Evolutionary conservation across 768 basidiomycete species (phyloP).

Genomic region (Trichaptum fuscoviolaceum): DNA sequence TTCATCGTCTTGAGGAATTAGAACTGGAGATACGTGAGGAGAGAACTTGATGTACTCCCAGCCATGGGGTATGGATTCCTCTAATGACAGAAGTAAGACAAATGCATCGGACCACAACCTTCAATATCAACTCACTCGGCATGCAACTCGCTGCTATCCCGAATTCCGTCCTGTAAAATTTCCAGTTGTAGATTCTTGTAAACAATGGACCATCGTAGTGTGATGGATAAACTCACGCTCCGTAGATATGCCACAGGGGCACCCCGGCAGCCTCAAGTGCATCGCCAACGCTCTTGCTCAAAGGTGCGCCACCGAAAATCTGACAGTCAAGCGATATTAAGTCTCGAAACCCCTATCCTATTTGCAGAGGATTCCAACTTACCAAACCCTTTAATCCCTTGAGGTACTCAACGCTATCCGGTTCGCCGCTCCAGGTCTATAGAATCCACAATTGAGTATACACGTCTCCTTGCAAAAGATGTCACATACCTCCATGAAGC

Average conservation of each 20-base stretch:
- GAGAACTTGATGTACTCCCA: conserved; percentile 34
- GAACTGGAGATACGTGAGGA: conserved; percentile 18
- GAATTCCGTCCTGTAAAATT: background rate
- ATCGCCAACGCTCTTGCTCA: conserved; percentile 32
- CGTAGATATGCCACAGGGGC: conserved; percentile 28
- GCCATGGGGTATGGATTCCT: conserved; percentile 8
- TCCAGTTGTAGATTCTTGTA: background rate
- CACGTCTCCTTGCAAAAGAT: background rate
- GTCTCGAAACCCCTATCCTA: background rate
- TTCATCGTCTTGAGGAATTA: conserved; percentile 26
- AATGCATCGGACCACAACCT: background rate
- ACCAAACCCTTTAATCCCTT: conserved; percentile 14
- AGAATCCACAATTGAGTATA: background rate
- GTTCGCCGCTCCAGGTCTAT: conserved; percentile 19
- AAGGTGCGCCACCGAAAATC: conserved; percentile 34
- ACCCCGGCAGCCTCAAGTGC: conserved; percentile 28
- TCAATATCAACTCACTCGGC: background rate
- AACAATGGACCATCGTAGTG: background rate
- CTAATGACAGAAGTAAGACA: conserved; percentile 8
- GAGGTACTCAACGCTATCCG: conserved; percentile 9
- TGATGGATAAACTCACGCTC: conserved; percentile 24
- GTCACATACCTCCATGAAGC: conserved; percentile 22
- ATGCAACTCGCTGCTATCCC: background rate
- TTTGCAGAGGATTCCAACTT: background rate
- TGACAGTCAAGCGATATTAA: conserved; percentile 11